phyloP scores from a whole-genome alignment of 78 protist species.

The Thecamonas trahens region DNA sequence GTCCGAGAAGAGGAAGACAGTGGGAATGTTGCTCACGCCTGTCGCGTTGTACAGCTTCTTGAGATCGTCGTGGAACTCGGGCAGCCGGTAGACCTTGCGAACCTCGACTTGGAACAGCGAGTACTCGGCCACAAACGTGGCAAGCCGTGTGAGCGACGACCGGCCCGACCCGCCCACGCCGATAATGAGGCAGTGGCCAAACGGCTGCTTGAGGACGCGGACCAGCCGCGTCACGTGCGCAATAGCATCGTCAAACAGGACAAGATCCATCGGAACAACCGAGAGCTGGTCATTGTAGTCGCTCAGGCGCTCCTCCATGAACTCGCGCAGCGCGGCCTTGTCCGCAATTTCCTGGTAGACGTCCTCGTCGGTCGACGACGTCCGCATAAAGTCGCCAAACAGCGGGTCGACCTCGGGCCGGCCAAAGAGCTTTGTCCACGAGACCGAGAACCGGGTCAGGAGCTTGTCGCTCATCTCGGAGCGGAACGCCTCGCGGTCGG shows the following conservation, averaged over 20 bases:
- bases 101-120: conserved; percentile 49
- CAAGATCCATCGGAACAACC: conserved; percentile 36
- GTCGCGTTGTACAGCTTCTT: conserved; percentile 22
- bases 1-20: conserved; percentile 56
- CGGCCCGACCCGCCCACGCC: conserved; percentile 82
- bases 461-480: conserved; percentile 19
- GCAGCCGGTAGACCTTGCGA: conserved; percentile 35
- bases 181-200: conserved; percentile 67
- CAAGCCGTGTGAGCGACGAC: conserved; percentile 53
- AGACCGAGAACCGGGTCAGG: background rate
- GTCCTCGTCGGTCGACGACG: background rate
- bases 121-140: conserved; percentile 47
- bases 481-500: conserved; percentile 33
- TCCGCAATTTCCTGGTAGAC: conserved; percentile 39
- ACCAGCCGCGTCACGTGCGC: conserved; percentile 58
- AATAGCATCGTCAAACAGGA: conserved; percentile 66
- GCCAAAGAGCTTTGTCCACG: conserved; percentile 22
- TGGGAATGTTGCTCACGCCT: conserved; percentile 19
- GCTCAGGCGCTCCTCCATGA: conserved; percentile 46
- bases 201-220: conserved; percentile 44
- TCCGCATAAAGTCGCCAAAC: conserved; percentile 53
- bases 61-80: conserved; percentile 56
- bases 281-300: conserved; percentile 59
- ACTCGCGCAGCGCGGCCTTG: conserved; percentile 3
- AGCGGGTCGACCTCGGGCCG: background rate